These are phyloP conservation scores for Lentinula sp. DNA, from an alignment of 768 basidiomycete genomes.

Conservation along the genomic window DNA sequence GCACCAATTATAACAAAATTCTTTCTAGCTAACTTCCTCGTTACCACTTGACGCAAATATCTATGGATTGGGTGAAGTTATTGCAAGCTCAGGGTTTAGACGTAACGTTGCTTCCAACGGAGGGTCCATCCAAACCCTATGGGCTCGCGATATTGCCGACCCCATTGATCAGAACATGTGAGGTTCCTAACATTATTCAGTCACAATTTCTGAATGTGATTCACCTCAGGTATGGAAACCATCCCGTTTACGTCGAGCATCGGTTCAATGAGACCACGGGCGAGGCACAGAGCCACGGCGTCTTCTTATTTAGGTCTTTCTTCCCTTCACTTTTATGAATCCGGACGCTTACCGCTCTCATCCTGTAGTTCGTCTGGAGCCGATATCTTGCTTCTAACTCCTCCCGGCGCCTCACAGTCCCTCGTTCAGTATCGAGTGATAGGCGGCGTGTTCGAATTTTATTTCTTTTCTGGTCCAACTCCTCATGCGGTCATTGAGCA, in stretches of 20 bases:
- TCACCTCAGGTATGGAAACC: slow-evolving; percentile 55
- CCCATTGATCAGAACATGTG: slow-evolving; percentile 65
- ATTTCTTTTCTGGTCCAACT: slow-evolving; percentile 61
- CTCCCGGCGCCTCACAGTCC: slow-evolving; percentile 45
- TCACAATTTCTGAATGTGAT: background rate
- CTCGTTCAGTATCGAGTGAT: slow-evolving; percentile 68
- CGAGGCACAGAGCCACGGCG: slow-evolving; percentile 62
- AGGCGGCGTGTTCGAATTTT: slow-evolving; percentile 74
- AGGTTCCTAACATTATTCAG: slow-evolving; percentile 14
- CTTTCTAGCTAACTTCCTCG: slow-evolving; percentile 50
- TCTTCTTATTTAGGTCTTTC: slow-evolving; percentile 62
- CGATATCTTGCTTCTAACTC: slow-evolving; percentile 65
- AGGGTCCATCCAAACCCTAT: slow-evolving; percentile 62
- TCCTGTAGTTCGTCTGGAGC: slow-evolving; percentile 53
- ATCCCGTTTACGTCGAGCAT: slow-evolving; percentile 70
- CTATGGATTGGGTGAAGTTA: slow-evolving; percentile 73
- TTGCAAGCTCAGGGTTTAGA: slow-evolving; percentile 64
- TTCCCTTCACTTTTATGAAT: background rate
- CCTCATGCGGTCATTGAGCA: slow-evolving; percentile 62
- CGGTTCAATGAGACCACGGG: slow-evolving; percentile 49
- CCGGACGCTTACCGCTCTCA: slow-evolving; percentile 2
- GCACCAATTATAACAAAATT: background rate
- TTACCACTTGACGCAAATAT: slow-evolving; percentile 65
- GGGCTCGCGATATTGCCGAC: slow-evolving; percentile 58
- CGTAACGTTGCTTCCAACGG: slow-evolving; percentile 49